These are phyloP conservation scores for Carex arenaria DNA, from an alignment of 202 grass and related monocot genomes.

Conservation along the genomic window DNA sequence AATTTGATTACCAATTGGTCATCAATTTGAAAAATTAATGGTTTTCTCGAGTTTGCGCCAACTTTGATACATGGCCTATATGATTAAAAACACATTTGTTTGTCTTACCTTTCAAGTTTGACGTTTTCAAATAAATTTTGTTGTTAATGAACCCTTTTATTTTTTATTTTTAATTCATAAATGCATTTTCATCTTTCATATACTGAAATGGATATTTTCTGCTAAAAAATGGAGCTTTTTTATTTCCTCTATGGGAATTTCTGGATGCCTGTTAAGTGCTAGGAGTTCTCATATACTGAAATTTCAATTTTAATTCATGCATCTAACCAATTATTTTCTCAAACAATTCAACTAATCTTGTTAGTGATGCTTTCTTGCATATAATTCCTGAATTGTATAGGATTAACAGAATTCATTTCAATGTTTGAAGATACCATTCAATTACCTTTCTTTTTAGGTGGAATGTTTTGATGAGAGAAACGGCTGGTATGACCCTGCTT, in stretches of 20 bases:
- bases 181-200: background rate
- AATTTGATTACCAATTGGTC: background rate
- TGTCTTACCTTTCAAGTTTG: background rate
- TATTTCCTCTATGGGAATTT: background rate
- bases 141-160: background rate
- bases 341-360: background rate
- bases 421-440: background rate
- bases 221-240: background rate
- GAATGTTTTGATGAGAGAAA: slow-evolving; percentile 49
- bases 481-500: slow-evolving; percentile 39
- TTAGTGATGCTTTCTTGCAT: background rate
- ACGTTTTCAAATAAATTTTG: background rate
- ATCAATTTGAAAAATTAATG: background rate
- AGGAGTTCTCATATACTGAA: background rate
- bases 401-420: background rate
- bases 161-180: background rate
- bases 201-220: background rate
- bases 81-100: background rate
- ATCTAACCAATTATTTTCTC: background rate
- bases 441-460: slow-evolving; percentile 39
- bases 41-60: background rate
- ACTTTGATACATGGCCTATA: background rate
- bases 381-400: background rate
- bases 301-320: background rate
- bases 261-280: background rate